These are phyloP conservation scores for Arxiozyma heterogenica DNA, from an alignment of 1,139 yeast genomes.

Conservation along the genomic window DNA sequence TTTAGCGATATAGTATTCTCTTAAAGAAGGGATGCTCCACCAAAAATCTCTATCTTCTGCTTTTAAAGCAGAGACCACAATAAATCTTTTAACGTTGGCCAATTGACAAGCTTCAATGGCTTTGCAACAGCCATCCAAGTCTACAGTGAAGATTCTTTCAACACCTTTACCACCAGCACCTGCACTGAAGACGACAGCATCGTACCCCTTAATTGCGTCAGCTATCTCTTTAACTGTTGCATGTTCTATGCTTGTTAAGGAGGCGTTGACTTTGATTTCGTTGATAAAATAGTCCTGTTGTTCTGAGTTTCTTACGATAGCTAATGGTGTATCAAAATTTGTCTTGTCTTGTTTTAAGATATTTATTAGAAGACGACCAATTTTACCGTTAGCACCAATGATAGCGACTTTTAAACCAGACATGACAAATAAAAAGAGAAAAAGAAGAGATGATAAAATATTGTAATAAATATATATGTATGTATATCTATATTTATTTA, in stretches of 20 bases:
- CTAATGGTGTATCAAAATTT: constrained; percentile 33
- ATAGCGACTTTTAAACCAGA: constrained; percentile 34
- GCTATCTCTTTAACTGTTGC: constrained; percentile 34
- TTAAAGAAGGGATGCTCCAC: constrained; percentile 30
- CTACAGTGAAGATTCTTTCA: constrained; percentile 43
- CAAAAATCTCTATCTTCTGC: constrained; percentile 43
- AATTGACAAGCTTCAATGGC: constrained; percentile 46
- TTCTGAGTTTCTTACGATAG: constrained; percentile 42
- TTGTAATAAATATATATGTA: no score
- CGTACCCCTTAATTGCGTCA: constrained; percentile 38
- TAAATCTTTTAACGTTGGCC: constrained; percentile 40
- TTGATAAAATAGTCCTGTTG: constrained; percentile 36
- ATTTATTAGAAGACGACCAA: constrained; percentile 39
- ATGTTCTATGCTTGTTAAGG: constrained; percentile 34
- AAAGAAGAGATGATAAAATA: no score
- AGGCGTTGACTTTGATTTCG: constrained; percentile 34
- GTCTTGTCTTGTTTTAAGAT: constrained; percentile 18
- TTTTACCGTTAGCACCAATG: constrained; percentile 56
- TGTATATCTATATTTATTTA: no score
- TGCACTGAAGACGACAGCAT: constrained; percentile 53
- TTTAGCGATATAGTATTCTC: constrained; percentile 43
- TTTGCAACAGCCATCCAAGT: constrained; percentile 54
- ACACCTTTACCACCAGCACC: constrained; percentile 53
- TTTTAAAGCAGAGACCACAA: constrained; percentile 49
- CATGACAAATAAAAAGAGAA: background rate